Evolutionary conservation across 169 alveolate genomes (phyloP), one percentile per base, ranked within the genome.

Genomic region (Theileria equi): DNA sequence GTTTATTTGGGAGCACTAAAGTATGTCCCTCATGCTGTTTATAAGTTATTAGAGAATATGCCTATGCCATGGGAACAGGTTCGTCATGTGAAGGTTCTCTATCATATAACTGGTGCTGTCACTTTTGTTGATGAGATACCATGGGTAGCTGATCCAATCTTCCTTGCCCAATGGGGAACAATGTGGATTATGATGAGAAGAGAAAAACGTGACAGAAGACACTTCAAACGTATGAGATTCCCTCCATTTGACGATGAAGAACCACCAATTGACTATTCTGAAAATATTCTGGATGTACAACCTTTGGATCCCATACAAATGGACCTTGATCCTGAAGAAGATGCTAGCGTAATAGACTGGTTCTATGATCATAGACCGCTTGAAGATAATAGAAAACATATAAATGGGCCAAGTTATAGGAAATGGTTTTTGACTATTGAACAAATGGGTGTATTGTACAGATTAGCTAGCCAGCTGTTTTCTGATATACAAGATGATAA

Each of bases 241-340:
- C 99, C 99, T 1, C 99, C 99, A 32, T 98, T 98, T 74, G 99
- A 98, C 84, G 99, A 98, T 74, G 99, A 98, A 88, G 99, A 98
- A 67, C 99, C 99, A 19, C 99, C 99, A 16, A 86, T 98, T 44
- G 99, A 98, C 82, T 98, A 97, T 82, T 96, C 96, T 11, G 99
- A 97, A 77, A 98, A 97, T 82, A 95, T 98, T 16, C 81, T 96
- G 60, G 98, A 95, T 66, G 98, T 97, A 49, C 99, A 97, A 72
- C 99, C 99, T 0, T 84, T 94, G 65, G 99, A 96, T 47, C 96
- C 99, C 16, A 97, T 98, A 53, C 97, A 97, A 76, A 96, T 98
- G 98, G 95, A 93, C 82, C 89, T 96, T 36, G 99, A 96, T 73
- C 97, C 94, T 66, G 98, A 95, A 57, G 99, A 98, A 74, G 99